Evolutionary conservation across 2,329 filamentous ascomycete species (phyloP).

Genomic region (Fusarium coicis): DNA sequence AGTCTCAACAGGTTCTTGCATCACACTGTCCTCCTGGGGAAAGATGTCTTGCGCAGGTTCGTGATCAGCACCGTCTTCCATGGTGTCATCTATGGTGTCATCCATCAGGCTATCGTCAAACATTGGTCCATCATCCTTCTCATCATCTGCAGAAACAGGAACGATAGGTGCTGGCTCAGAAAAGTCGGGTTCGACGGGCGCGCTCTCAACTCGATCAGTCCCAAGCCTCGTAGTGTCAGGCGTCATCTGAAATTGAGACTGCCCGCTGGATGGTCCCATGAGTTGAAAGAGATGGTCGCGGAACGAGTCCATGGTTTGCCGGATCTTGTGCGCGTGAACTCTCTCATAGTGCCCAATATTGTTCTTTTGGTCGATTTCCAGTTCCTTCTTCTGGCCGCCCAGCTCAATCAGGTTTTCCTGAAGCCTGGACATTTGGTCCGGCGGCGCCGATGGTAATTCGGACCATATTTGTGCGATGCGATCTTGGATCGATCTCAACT

Average conservation of each 20-base stretch:
- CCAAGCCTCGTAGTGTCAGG: neutral
- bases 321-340: neutral
- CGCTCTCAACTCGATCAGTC: neutral
- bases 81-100: neutral
- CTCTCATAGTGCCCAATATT: neutral
- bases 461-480: neutral
- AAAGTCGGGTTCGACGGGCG: neutral
- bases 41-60: neutral
- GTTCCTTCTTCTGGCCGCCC: slow-evolving; percentile 7
- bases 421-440: neutral
- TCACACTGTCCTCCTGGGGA: neutral
- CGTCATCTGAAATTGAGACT: neutral
- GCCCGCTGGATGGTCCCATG: neutral
- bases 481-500: neutral
- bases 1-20: neutral
- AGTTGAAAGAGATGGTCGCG: neutral
- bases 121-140: neutral
- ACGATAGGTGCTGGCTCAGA: neutral
- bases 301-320: neutral
- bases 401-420: slow-evolving; percentile 3
- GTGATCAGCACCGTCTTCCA: neutral
- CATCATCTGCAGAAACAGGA: neutral
- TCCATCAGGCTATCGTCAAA: neutral
- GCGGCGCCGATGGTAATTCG: neutral
- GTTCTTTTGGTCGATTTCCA: slow-evolving; percentile 5